A percentile compares a stretch with the other conserved stretches of the same genome.
Evolutionary conservation across 1,284 basidiomycete genomes (phyloP).

Genomic region (Jaminaea rosea): DNA sequence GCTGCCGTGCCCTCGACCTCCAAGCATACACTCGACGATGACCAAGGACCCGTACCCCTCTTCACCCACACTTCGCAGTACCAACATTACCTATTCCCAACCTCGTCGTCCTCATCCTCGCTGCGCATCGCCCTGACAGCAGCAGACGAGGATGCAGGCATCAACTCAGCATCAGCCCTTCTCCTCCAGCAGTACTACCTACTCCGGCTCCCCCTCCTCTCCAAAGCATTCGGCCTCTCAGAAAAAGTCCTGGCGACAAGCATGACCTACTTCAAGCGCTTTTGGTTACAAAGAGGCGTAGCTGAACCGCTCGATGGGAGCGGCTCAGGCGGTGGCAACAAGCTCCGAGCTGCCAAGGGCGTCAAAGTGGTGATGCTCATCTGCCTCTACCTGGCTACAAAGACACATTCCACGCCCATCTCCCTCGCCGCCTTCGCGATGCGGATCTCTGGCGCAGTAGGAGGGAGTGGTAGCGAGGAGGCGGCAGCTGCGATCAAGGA

Average conservation of each 20-base stretch:
- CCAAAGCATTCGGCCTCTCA: conserved; percentile 73
- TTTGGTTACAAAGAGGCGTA: too few relatives aligned
- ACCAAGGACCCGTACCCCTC: neutral
- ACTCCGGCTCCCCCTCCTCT: conserved; percentile 74
- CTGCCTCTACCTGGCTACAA: conserved; percentile 85
- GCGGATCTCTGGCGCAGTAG: neutral
- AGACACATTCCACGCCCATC: conserved; percentile 89
- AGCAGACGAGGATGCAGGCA: too few relatives aligned
- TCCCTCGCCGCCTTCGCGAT: conserved; percentile 70
- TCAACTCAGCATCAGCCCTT: neutral
- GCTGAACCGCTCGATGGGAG: too few relatives aligned
- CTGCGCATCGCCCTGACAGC: neutral
- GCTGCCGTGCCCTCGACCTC: too few relatives aligned
- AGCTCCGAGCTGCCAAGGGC: neutral
- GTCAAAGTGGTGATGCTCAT: conserved; percentile 63
- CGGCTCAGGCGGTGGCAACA: too few relatives aligned
- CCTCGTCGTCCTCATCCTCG: neutral
- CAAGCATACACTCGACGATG: too few relatives aligned
- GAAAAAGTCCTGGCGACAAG: conserved; percentile 89
- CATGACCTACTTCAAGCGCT: conserved; percentile 82
- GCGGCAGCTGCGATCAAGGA: conserved; percentile 56
- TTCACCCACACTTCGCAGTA: neutral
- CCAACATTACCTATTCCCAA: neutral
- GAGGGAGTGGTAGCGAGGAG: too few relatives aligned
- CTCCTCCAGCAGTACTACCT: conserved; percentile 58